These are phyloP conservation scores for Anethum foeniculum DNA, from an alignment of 140 eudicot genomes.

Conservation along the genomic window DNA sequence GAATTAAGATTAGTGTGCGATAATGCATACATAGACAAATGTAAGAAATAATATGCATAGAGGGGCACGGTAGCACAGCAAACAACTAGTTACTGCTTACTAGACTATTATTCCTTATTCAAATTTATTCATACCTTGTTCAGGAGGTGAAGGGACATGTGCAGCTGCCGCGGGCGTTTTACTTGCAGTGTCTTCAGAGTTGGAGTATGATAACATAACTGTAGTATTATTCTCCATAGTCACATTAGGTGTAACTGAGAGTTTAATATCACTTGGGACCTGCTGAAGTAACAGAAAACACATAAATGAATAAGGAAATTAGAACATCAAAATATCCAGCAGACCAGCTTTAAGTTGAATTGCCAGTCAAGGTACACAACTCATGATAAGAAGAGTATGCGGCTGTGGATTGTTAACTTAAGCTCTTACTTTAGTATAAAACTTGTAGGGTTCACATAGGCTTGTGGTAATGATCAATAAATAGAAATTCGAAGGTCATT, in stretches of 20 bases:
- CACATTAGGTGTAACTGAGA: constrained; percentile 13
- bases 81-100: neutral
- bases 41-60: neutral
- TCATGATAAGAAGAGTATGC: neutral
- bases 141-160: constrained; percentile 13
- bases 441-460: neutral
- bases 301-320: neutral
- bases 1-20: neutral
- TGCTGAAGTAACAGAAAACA: constrained; percentile 15
- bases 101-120: neutral
- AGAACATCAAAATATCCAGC: neutral
- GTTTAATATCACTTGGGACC: constrained; percentile 15
- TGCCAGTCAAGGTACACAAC: neutral
- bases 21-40: neutral
- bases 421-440: neutral
- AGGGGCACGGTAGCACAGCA: neutral
- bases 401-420: neutral
- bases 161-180: constrained; percentile 16
- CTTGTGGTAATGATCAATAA: neutral
- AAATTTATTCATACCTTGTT: constrained; percentile 26
- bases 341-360: neutral
- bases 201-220: constrained; percentile 12
- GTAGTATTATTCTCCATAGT: constrained; percentile 16
- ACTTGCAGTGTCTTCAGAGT: constrained; percentile 15
- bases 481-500: neutral